Conservation (phyloP, 2,329 filamentous ascomycete genomes). For the Cordyceps javanica region DNA sequence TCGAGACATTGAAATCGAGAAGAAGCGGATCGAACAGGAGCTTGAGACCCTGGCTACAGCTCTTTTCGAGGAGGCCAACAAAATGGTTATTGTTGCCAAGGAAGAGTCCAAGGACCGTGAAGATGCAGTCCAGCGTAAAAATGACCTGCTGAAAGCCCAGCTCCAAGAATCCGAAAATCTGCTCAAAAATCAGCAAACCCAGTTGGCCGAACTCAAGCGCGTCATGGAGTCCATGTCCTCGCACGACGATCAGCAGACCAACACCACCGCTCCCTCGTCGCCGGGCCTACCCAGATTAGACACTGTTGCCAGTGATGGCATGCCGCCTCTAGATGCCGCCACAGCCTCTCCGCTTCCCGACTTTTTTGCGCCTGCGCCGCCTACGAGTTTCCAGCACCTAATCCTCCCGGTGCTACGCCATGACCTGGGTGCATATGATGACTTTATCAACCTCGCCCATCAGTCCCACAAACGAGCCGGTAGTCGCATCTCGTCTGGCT, state of each 20-base stretch:
- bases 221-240: slow-evolving; percentile 84
- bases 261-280: slow-evolving; percentile 74
- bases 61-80: slow-evolving; percentile 97
- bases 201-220: slow-evolving; percentile 81
- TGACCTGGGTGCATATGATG: slow-evolving; percentile 74
- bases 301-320: slow-evolving; percentile 38
- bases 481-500: slow-evolving; percentile 67
- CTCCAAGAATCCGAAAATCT: slow-evolving; percentile 81
- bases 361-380: slow-evolving; percentile 46
- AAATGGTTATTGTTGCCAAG: slow-evolving; percentile 87
- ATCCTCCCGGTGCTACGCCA: slow-evolving; percentile 77
- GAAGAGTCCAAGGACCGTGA: slow-evolving; percentile 83
- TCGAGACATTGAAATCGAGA: slow-evolving; percentile 65
- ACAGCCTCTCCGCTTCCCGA: slow-evolving; percentile 36
- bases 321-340: slow-evolving; percentile 23
- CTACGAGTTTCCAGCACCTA: slow-evolving; percentile 73
- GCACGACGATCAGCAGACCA: slow-evolving; percentile 65
- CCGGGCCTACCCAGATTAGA: slow-evolving; percentile 70
- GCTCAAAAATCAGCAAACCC: slow-evolving; percentile 85
- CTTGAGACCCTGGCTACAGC: slow-evolving; percentile 84
- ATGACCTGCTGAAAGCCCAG: slow-evolving; percentile 80
- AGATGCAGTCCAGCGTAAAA: slow-evolving; percentile 73
- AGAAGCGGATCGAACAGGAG: slow-evolving; percentile 86
- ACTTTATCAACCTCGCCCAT: slow-evolving; percentile 73
- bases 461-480: slow-evolving; percentile 55